These are phyloP conservation scores for Spatholobus suberectus DNA, from an alignment of 306 rosid genomes.

Conservation along the genomic window DNA sequence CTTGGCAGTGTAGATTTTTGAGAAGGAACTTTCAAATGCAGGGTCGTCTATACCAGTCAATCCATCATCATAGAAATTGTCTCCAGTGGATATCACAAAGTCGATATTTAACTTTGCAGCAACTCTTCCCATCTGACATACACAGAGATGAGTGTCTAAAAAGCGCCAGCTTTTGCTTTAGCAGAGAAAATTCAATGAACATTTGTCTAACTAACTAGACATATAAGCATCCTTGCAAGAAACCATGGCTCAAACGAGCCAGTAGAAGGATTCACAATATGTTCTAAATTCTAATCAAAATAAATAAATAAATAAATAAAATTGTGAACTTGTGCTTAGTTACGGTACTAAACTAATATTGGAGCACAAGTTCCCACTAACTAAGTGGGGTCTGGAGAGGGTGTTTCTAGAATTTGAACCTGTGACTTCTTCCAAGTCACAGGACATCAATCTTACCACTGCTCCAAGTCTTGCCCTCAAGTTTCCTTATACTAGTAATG, in stretches of 20 bases:
- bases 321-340: background rate
- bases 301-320: no score
- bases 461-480: background rate
- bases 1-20: constrained; percentile 53
- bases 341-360: background rate
- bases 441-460: background rate
- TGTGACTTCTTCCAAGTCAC: background rate
- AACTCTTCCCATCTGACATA: constrained; percentile 55
- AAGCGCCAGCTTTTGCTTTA: background rate
- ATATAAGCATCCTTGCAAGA: background rate
- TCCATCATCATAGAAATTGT: constrained; percentile 61
- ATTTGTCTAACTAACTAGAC: background rate
- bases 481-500: background rate
- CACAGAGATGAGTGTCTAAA: background rate
- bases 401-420: background rate
- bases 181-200: background rate
- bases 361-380: background rate
- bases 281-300: background rate
- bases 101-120: constrained; percentile 46
- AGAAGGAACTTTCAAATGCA: constrained; percentile 53
- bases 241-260: background rate
- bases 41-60: constrained; percentile 49
- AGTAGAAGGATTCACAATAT: background rate
- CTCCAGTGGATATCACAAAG: constrained; percentile 63
- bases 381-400: no score